phyloP scores from a whole-genome alignment of 768 basidiomycete genomes.

The Hericium rajendrae region DNA sequence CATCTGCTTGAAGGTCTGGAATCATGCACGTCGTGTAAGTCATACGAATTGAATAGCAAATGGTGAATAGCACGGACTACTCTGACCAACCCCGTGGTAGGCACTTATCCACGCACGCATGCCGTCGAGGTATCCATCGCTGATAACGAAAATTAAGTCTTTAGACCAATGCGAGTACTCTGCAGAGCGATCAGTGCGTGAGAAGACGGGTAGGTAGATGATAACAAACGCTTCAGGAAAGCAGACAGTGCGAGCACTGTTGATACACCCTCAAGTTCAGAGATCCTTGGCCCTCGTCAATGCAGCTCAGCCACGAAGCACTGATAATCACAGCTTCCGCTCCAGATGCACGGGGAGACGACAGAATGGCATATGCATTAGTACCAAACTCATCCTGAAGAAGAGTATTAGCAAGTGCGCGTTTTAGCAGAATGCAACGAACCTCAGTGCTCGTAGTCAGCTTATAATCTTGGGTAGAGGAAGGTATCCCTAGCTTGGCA shows the following conservation, averaged over 20 bases:
- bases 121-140: slow-evolving; percentile 83
- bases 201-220: neutral
- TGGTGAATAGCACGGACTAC: slow-evolving; percentile 36
- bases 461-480: slow-evolving; percentile 60
- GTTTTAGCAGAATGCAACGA: slow-evolving; percentile 12
- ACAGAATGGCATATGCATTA: slow-evolving; percentile 76
- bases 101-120: slow-evolving; percentile 86
- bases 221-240: slow-evolving; percentile 66
- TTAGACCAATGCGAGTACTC: slow-evolving; percentile 91
- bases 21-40: no score
- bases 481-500: slow-evolving; percentile 58
- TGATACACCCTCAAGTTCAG: slow-evolving; percentile 83
- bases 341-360: slow-evolving; percentile 86
- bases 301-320: slow-evolving; percentile 79
- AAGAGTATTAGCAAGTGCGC: neutral
- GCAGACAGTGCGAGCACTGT: slow-evolving; percentile 77
- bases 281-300: slow-evolving; percentile 27
- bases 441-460: slow-evolving; percentile 48
- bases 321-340: slow-evolving; percentile 87
- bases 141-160: slow-evolving; percentile 83
- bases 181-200: slow-evolving; percentile 20
- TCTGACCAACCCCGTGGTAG: slow-evolving; percentile 64
- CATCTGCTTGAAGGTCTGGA: slow-evolving; percentile 57
- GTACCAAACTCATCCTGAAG: slow-evolving; percentile 48
- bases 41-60: neutral